Evolutionary conservation across 2,329 filamentous ascomycete genomes (phyloP).

Genomic region (Epichloe scottii): DNA sequence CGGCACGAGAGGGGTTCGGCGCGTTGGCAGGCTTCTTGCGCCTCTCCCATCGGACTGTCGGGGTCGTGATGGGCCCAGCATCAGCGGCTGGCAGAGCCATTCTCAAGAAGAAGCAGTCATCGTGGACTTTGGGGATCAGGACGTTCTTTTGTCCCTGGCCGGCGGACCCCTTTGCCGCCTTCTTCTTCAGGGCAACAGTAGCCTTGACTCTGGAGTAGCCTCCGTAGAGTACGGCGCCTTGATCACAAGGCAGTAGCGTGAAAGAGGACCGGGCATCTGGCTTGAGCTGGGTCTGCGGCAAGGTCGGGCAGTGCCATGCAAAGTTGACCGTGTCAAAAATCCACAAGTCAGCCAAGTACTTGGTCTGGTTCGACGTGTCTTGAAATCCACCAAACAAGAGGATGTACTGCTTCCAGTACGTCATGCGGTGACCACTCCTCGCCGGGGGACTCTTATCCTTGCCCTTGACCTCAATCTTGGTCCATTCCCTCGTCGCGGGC

Average conservation of each 20-base stretch:
- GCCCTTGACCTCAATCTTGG: constrained; percentile 67
- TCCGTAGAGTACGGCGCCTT: constrained; percentile 80
- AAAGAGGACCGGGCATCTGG: constrained; percentile 88
- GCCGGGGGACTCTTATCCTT: constrained; percentile 71
- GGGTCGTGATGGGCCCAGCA: constrained; percentile 50
- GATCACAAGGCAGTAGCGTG: constrained; percentile 79
- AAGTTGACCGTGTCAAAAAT: constrained; percentile 86
- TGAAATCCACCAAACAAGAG: constrained; percentile 94
- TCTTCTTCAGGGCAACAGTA: constrained; percentile 49
- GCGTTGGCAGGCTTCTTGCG: constrained; percentile 86
- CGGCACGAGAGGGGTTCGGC: constrained; percentile 71
- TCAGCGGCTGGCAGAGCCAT: constrained; percentile 62
- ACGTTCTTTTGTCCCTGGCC: constrained; percentile 55
- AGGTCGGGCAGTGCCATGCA: constrained; percentile 64
- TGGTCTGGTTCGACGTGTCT: constrained; percentile 88
- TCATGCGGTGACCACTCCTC: constrained; percentile 88
- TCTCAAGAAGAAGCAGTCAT: constrained; percentile 88
- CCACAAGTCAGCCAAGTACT: constrained; percentile 89
- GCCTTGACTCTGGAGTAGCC: constrained; percentile 89
- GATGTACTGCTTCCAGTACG: constrained; percentile 93
- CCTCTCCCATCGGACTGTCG: constrained; percentile 77
- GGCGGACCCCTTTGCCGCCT: constrained; percentile 38
- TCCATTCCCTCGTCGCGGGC: constrained; percentile 77
- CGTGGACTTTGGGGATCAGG: constrained; percentile 77
- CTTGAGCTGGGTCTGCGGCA: constrained; percentile 70